These are phyloP conservation scores for Barnettozyma salicaria DNA, from an alignment of 805 yeast species.

Conservation along the genomic window DNA sequence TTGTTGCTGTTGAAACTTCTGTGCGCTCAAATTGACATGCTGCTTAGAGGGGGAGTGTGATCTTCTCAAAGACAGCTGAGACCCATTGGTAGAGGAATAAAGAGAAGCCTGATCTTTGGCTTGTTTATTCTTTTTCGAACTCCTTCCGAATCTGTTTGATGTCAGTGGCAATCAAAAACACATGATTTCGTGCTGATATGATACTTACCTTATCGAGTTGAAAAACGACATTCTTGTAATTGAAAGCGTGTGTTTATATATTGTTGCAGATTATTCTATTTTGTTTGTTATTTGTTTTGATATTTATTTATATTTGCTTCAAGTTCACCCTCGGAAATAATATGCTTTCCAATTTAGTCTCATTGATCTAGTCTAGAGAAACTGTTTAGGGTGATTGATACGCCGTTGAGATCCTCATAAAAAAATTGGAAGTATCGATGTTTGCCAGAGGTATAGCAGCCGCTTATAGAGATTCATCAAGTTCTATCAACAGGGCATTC, in stretches of 20 bases:
- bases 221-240: constrained; percentile 37
- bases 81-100: constrained; percentile 39
- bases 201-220: constrained; percentile 28
- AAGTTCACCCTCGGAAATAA: too few relatives aligned
- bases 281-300: background rate
- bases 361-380: too few relatives aligned
- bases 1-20: constrained; percentile 23
- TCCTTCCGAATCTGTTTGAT: constrained; percentile 53
- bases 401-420: too few relatives aligned
- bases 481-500: background rate
- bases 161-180: constrained; percentile 1
- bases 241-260: background rate
- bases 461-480: too few relatives aligned
- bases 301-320: background rate
- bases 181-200: background rate
- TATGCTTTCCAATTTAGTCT: too few relatives aligned
- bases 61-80: constrained; percentile 42
- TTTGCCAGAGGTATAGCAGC: too few relatives aligned
- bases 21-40: constrained; percentile 22
- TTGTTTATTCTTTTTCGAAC: constrained; percentile 41
- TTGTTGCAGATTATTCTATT: background rate
- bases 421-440: too few relatives aligned
- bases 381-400: too few relatives aligned
- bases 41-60: constrained; percentile 35
- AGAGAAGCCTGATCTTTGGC: constrained; percentile 26